Evolutionary conservation across 2,329 filamentous ascomycete species (phyloP).

Genomic region (Macrophomina tecta): DNA sequence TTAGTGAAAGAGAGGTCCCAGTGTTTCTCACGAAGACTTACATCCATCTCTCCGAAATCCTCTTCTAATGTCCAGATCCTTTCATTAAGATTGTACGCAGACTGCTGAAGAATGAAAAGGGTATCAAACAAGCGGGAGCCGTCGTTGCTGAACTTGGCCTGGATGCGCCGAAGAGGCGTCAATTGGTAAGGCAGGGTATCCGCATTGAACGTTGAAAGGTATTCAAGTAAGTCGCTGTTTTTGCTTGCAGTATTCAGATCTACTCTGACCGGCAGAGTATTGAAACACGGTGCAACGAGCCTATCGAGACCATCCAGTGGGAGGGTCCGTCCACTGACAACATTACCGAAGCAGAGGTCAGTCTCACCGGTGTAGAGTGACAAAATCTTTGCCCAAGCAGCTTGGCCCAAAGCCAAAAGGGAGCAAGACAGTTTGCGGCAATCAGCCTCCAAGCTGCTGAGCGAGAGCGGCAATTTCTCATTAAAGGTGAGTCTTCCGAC

Average conservation of each 20-base stretch:
- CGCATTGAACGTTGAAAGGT: constrained; percentile 67
- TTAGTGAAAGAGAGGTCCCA: constrained; percentile 20
- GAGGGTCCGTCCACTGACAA: constrained; percentile 77
- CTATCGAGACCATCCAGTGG: constrained; percentile 69
- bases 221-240: constrained; percentile 64
- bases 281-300: constrained; percentile 90
- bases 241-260: constrained; percentile 56
- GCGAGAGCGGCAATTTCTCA: constrained; percentile 33
- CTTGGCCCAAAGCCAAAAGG: constrained; percentile 71
- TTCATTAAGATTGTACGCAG: constrained; percentile 51
- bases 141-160: constrained; percentile 56
- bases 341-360: constrained; percentile 87
- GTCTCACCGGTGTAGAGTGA: constrained; percentile 58
- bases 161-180: constrained; percentile 74
- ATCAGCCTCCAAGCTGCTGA: constrained; percentile 33
- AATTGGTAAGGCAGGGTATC: constrained; percentile 73
- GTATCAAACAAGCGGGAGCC: constrained; percentile 75
- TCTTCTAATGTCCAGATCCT: constrained; percentile 58
- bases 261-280: constrained; percentile 77
- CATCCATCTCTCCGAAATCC: constrained; percentile 69
- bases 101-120: constrained; percentile 77
- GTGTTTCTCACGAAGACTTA: constrained; percentile 17
- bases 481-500: constrained; percentile 36
- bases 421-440: constrained; percentile 42
- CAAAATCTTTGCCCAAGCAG: constrained; percentile 73